Percentiles rank a stretch among this genome's conserved stretches.
Conservation (phyloP, 2,329 filamentous ascomycete species). For the Fusarium phyllophilum region DNA sequence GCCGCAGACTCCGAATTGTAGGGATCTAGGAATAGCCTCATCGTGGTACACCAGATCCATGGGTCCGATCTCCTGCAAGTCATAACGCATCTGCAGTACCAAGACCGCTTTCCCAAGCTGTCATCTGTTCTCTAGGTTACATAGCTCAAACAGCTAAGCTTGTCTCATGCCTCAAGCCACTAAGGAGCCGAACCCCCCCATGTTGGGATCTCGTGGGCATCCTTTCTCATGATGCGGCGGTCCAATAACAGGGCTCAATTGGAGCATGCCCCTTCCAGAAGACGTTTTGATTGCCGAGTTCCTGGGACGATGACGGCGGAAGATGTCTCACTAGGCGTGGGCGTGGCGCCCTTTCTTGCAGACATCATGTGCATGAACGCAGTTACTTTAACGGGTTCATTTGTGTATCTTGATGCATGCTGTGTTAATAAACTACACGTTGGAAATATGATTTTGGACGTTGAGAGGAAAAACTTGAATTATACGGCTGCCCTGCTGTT, state of each 20-base stretch:
- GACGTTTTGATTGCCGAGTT: constrained; percentile 22
- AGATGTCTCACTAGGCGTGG: constrained; percentile 13
- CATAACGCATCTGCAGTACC: not conserved
- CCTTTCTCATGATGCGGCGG: not conserved
- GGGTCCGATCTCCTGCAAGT: constrained; percentile 4
- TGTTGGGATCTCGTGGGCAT: constrained; percentile 22
- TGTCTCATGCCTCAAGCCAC: constrained; percentile 19
- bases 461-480: not conserved
- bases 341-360: constrained; percentile 6
- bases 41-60: not conserved
- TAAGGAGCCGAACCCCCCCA: not conserved
- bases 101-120: not conserved
- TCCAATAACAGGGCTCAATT: constrained; percentile 26
- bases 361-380: constrained; percentile 28
- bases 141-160: not conserved
- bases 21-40: not conserved
- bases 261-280: constrained; percentile 31
- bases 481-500: not conserved
- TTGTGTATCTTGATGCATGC: not conserved
- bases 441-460: not conserved
- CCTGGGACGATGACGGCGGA: constrained; percentile 6
- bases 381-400: not conserved
- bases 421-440: not conserved
- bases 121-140: not conserved
- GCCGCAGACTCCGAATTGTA: not conserved